Evolutionary conservation across 495 filamentous ascomycete species (phyloP).

Genomic region (Niebla homalea): DNA sequence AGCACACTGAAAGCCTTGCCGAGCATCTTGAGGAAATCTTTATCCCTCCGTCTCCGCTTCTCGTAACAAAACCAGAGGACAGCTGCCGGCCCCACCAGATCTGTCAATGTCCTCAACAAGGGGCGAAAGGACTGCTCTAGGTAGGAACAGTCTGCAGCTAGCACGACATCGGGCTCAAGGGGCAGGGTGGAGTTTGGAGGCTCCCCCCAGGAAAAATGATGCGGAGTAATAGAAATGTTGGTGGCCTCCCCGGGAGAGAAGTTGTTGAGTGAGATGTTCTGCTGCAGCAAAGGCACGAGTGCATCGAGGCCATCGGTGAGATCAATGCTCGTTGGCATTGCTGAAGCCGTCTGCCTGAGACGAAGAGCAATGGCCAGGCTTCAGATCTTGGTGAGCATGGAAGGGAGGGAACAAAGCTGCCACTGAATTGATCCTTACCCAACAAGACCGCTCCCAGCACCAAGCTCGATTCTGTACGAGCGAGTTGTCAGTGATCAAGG

Average conservation of each 20-base stretch:
- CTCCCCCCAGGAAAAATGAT: conserved; percentile 22
- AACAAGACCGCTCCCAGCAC: conserved; percentile 82
- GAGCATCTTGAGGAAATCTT: conserved; percentile 56
- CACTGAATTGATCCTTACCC: conserved; percentile 28
- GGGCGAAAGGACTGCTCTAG: conserved; percentile 90
- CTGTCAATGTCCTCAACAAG: conserved; percentile 61
- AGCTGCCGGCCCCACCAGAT: conserved; percentile 43
- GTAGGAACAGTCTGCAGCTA: conserved; percentile 95
- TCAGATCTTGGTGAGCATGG: conserved; percentile 22
- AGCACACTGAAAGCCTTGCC: conserved; percentile 50
- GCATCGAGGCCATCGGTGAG: conserved; percentile 70
- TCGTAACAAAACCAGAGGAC: conserved; percentile 93
- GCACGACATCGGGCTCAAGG: conserved; percentile 56
- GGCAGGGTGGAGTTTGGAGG: conserved; percentile 3
- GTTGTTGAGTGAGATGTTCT: conserved; percentile 69
- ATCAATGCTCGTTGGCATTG: conserved; percentile 2
- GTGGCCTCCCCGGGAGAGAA: conserved; percentile 16
- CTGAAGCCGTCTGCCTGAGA: background rate
- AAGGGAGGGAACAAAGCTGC: background rate
- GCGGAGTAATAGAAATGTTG: conserved; percentile 49
- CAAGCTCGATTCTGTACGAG: conserved; percentile 65
- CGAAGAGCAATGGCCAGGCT: conserved; percentile 28
- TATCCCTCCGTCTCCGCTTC: conserved; percentile 64
- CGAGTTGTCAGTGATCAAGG: conserved; percentile 3
- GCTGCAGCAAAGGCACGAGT: conserved; percentile 69